Percentiles rank a stretch among this genome's conserved stretches.
These are phyloP conservation scores for Larix kaempferi DNA, from an alignment of 75 land plant species.

Conservation along the genomic window DNA sequence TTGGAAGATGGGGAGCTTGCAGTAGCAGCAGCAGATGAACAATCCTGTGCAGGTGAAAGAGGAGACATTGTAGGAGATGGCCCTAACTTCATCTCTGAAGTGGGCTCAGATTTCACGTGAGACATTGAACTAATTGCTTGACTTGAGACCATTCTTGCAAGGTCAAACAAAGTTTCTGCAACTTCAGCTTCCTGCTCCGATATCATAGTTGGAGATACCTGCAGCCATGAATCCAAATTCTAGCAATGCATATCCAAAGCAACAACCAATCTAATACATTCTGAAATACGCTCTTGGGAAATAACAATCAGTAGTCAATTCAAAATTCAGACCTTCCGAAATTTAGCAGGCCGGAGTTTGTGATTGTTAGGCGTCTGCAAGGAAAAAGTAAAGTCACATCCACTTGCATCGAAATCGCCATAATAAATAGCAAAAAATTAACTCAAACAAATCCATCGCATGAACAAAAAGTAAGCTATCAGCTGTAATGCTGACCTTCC, in stretches of 20 bases:
- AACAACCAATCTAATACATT: background rate
- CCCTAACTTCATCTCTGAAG: background rate
- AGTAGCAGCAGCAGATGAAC: slow-evolving; percentile 1
- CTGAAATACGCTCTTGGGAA: background rate
- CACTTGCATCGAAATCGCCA: background rate
- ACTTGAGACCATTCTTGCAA: slow-evolving; percentile 27
- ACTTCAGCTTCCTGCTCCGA: slow-evolving; percentile 47
- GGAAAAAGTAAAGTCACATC: background rate
- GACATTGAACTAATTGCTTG: slow-evolving; percentile 5
- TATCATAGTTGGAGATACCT: slow-evolving; percentile 24
- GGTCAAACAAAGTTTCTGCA: slow-evolving; percentile 45
- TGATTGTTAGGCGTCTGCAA: slow-evolving; percentile 13
- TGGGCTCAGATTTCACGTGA: slow-evolving; percentile 19
- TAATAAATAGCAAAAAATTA: background rate
- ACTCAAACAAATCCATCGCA: background rate
- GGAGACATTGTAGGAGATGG: background rate
- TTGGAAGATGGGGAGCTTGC: background rate
- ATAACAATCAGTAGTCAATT: background rate
- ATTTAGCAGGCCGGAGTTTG: slow-evolving; percentile 8
- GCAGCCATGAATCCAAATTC: background rate
- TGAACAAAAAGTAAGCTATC: background rate
- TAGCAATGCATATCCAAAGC: too few species aligned
- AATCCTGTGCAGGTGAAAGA: background rate
- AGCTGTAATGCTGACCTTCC: background rate
- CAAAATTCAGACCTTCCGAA: slow-evolving; percentile 8